These are phyloP conservation scores for Pythium phragmiticola DNA, from an alignment of 352 stramenopile species.

Conservation along the genomic window DNA sequence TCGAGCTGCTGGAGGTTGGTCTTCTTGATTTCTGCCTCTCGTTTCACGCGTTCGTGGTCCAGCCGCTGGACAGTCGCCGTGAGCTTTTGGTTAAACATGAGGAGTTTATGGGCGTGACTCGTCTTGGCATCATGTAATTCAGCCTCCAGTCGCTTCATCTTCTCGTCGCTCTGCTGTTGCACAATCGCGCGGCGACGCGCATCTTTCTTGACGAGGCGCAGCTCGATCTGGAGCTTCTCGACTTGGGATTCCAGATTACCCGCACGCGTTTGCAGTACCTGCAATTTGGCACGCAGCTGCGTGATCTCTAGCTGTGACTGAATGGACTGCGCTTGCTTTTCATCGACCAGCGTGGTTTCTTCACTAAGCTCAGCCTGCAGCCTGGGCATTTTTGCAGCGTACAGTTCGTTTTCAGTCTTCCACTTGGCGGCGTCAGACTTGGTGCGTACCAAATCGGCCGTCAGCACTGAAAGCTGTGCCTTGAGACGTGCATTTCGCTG, in stretches of 20 bases:
- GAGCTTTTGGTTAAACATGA: slow-evolving; percentile 35
- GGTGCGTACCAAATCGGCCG: slow-evolving; percentile 36
- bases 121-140: slow-evolving; percentile 32
- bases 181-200: slow-evolving; percentile 27
- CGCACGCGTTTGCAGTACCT: slow-evolving; percentile 45
- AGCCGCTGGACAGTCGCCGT: slow-evolving; percentile 29
- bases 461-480: slow-evolving; percentile 31
- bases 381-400: slow-evolving; percentile 41
- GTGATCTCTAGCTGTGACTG: slow-evolving; percentile 40
- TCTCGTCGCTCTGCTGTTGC: slow-evolving; percentile 36
- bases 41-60: slow-evolving; percentile 33
- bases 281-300: slow-evolving; percentile 42
- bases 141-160: slow-evolving; percentile 30
- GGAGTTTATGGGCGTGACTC: slow-evolving; percentile 29
- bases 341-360: slow-evolving; percentile 48
- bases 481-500: slow-evolving; percentile 46
- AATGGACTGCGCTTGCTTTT: slow-evolving; percentile 42
- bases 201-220: slow-evolving; percentile 36
- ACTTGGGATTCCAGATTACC: slow-evolving; percentile 31
- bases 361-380: slow-evolving; percentile 47
- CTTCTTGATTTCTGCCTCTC: slow-evolving; percentile 25
- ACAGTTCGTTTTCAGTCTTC: slow-evolving; percentile 53
- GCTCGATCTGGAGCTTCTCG: slow-evolving; percentile 31
- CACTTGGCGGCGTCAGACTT: slow-evolving; percentile 41
- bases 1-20: slow-evolving; percentile 29